These are phyloP conservation scores for Phoma sp. DNA, from an alignment of 2,329 filamentous ascomycete genomes.

Conservation along the genomic window DNA sequence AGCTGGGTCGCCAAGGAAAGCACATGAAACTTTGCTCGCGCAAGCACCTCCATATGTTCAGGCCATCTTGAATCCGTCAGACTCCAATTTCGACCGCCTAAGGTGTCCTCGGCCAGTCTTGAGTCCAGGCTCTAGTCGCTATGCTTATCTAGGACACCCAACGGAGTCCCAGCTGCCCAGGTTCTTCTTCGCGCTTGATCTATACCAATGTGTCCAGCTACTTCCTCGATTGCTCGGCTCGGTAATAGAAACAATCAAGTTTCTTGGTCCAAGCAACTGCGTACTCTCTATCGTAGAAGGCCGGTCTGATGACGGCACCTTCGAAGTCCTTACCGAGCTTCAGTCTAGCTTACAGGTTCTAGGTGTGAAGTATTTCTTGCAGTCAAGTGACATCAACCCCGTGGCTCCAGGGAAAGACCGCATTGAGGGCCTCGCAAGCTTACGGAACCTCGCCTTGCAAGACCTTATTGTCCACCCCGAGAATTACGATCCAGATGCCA, in stretches of 20 bases:
- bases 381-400: slow-evolving; percentile 54
- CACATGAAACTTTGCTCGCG: slow-evolving; percentile 20
- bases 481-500: slow-evolving; percentile 94
- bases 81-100: slow-evolving; percentile 21
- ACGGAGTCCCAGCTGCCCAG: slow-evolving; percentile 15
- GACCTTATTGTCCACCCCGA: slow-evolving; percentile 66
- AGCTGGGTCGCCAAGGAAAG: slow-evolving; percentile 10
- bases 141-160: slow-evolving; percentile 20
- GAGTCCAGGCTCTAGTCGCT: slow-evolving; percentile 22
- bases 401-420: slow-evolving; percentile 43
- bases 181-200: slow-evolving; percentile 60
- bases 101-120: slow-evolving; percentile 25
- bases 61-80: slow-evolving; percentile 26
- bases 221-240: slow-evolving; percentile 60
- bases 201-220: slow-evolving; percentile 54
- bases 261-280: slow-evolving; percentile 59
- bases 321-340: slow-evolving; percentile 56
- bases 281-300: slow-evolving; percentile 63
- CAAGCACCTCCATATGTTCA: slow-evolving; percentile 22
- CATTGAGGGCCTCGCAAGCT: slow-evolving; percentile 55
- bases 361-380: slow-evolving; percentile 53
- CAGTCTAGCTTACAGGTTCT: slow-evolving; percentile 44
- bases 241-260: slow-evolving; percentile 57
- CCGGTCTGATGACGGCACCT: slow-evolving; percentile 61
- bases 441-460: slow-evolving; percentile 60